Evolutionary conservation across 108 stramenopile species (phyloP).

Genomic region (Phaeodactylum tricornutum): DNA sequence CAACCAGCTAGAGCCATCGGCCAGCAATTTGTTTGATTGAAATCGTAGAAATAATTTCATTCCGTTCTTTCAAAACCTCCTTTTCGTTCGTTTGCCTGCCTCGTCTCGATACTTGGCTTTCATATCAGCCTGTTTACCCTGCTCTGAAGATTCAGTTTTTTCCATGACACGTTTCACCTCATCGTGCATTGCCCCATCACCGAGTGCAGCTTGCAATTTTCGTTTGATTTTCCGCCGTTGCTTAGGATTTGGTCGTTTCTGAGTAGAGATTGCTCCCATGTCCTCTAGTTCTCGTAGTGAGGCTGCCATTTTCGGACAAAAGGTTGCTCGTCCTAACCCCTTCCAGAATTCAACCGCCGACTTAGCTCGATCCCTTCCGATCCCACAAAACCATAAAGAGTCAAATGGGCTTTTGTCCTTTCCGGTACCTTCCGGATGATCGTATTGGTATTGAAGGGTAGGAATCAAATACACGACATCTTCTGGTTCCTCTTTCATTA

Average conservation of each 20-base stretch:
- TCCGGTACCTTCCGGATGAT: slow-evolving; percentile 82
- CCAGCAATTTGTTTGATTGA: no score
- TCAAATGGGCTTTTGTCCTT: slow-evolving; percentile 64
- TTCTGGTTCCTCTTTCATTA: slow-evolving; percentile 8
- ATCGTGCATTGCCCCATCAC: not conserved
- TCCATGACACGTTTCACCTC: not conserved
- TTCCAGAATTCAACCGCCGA: slow-evolving; percentile 11
- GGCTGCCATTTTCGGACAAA: slow-evolving; percentile 13
- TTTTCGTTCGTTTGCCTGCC: slow-evolving; percentile 29
- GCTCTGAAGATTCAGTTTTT: slow-evolving; percentile 3
- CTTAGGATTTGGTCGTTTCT: slow-evolving; percentile 66
- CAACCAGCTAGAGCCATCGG: no score
- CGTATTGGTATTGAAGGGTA: slow-evolving; percentile 54
- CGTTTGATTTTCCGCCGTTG: slow-evolving; percentile 48
- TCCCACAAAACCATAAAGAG: slow-evolving; percentile 77
- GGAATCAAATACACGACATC: slow-evolving; percentile 61
- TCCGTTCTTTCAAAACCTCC: slow-evolving; percentile 24
- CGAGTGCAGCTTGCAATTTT: slow-evolving; percentile 7
- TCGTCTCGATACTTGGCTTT: slow-evolving; percentile 29
- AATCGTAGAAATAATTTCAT: slow-evolving; percentile 8
- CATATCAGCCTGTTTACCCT: slow-evolving; percentile 2
- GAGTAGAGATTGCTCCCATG: slow-evolving; percentile 33
- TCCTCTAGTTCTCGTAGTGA: slow-evolving; percentile 38
- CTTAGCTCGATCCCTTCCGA: slow-evolving; percentile 16
- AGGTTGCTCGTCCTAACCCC: not conserved